A percentile compares a stretch with the other conserved stretches of the same genome.
Evolutionary conservation across 139 green algal genomes (phyloP).

Genomic region (Micractinium conductrix): DNA sequence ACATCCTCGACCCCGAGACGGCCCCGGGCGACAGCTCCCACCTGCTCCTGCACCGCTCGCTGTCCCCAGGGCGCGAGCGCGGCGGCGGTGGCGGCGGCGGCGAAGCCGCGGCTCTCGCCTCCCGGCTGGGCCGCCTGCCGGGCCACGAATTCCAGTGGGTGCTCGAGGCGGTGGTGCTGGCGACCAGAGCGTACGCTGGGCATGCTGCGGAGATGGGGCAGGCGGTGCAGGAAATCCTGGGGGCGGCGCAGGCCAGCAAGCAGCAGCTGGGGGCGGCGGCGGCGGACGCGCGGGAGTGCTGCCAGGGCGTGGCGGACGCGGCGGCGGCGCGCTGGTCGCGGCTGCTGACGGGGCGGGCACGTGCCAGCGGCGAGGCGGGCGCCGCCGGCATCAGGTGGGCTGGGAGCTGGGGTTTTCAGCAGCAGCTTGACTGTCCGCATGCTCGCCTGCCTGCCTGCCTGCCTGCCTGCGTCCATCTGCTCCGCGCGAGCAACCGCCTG

Average conservation of each 20-base stretch:
- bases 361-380: background rate
- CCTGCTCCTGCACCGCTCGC: conserved; percentile 21
- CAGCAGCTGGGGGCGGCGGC: conserved; percentile 13
- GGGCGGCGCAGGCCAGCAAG: conserved; percentile 11
- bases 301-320: conserved; percentile 69
- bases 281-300: conserved; percentile 35
- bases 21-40: background rate
- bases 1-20: conserved; percentile 38
- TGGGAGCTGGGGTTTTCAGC: no score
- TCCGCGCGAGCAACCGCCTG: no score
- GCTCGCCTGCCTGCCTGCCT: no score
- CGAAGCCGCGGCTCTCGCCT: background rate
- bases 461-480: no score
- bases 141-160: conserved; percentile 68
- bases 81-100: background rate
- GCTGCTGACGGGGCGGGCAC: conserved; percentile 65
- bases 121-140: conserved; percentile 43
- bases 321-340: conserved; percentile 74
- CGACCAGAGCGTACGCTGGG: conserved; percentile 48
- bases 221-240: conserved; percentile 32
- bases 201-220: conserved; percentile 37
- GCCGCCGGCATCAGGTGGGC: background rate
- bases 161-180: conserved; percentile 55
- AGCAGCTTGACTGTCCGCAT: no score
- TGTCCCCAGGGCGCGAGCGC: background rate